Evolutionary conservation across 2,329 filamentous ascomycete species (phyloP), one percentile per base, ranked within the genome.

Genomic region (Ascochyta clinopodiicola): DNA sequence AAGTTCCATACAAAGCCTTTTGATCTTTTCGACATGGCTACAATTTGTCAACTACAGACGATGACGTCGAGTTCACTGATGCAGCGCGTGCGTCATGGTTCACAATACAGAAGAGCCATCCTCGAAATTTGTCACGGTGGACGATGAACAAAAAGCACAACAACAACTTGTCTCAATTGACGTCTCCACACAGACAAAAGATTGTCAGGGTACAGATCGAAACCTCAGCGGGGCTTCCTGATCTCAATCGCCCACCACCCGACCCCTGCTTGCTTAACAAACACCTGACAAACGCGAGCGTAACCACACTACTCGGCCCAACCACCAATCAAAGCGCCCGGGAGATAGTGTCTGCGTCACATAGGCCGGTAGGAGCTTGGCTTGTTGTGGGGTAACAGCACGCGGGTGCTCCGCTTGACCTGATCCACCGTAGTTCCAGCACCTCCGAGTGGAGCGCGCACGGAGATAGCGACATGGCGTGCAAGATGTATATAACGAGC

Each of bases 341-440:
- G 37, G 29, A 39, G 9, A 25, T 17, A n/a, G 24, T 52, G 38
- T 32, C 51, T 59, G 45, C 59, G 50, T 57, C 55, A 52, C 60
- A 29, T 25, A 35, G 51, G 35, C 42, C 42, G 19, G 54, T 32
- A 51, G 40, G 38, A 43, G 50, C 52, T 64, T 62, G 57, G 61
- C 59, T 22, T 29, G 35, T 45, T 66, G 69, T 70, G 67, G 69
- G 68, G 66, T 68, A 65, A 1, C 22, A 47, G 37, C 22, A 43
- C 37, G 32, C 50, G 37, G 42, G 37, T 36, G 27, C 36, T 36
- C 43, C 36, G 49, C 43, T 32, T 8, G 29, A 31, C 12, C 6
- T 4, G 2, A 31, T 29, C 9, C 25, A 24, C 22, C 22, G 22
- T 24, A 24, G 22, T 50, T 48, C 27, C 47, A 45, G 45, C 45